phyloP scores from a whole-genome alignment of 2,329 filamentous ascomycete genomes.

The Talaromyces sp. region DNA sequence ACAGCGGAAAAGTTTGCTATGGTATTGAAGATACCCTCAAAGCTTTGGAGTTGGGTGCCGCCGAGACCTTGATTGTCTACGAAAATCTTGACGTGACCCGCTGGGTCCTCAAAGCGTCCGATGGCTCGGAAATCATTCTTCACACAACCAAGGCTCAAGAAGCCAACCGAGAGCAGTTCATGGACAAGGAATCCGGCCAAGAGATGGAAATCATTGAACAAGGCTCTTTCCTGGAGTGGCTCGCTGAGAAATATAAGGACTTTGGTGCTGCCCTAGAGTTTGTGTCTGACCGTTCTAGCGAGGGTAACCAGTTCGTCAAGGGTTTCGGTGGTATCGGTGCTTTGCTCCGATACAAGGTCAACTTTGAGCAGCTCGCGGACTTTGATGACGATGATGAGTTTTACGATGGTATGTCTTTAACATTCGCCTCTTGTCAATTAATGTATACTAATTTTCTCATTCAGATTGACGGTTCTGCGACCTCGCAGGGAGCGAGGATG shows the following conservation, averaged over 20 bases:
- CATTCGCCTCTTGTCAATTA: not conserved
- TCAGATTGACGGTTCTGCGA: conserved; percentile 83
- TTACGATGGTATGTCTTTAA: conserved; percentile 63
- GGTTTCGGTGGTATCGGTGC: conserved; percentile 98
- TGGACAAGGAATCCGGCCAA: conserved; percentile 91
- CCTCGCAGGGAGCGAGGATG: conserved; percentile 86
- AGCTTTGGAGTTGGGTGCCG: conserved; percentile 90
- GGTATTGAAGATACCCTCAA: conserved; percentile 97
- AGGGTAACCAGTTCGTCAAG: conserved; percentile 99
- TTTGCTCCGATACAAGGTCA: conserved; percentile 98
- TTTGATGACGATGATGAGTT: conserved; percentile 88
- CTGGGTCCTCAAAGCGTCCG: conserved; percentile 80
- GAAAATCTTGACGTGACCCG: conserved; percentile 95
- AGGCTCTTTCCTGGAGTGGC: conserved; percentile 97
- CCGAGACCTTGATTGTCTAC: conserved; percentile 91
- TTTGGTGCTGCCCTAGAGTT: conserved; percentile 96
- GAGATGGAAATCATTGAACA: conserved; percentile 94
- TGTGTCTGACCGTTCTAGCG: conserved; percentile 92
- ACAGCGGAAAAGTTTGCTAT: conserved; percentile 95
- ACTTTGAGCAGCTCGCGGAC: conserved; percentile 98
- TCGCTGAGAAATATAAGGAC: conserved; percentile 96
- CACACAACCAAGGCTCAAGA: conserved; percentile 89
- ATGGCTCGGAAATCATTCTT: conserved; percentile 68
- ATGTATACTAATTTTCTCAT: conserved; percentile 16
- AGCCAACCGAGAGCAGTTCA: conserved; percentile 74